Conservation (phyloP, 441 rosid genomes). For the Populus tomentosa region DNA sequence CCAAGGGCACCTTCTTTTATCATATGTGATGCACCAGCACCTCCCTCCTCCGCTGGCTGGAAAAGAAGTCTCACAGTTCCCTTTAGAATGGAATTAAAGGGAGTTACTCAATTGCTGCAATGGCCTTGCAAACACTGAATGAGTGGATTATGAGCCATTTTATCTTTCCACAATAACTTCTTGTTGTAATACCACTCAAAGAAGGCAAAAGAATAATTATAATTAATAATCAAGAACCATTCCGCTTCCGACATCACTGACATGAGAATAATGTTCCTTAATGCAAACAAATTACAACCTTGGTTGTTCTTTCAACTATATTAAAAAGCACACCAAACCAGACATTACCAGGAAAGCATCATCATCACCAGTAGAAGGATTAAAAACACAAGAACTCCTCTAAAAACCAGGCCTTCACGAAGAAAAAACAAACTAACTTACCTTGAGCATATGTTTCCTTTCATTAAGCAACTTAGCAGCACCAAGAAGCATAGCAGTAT, state of each 20-base stretch:
- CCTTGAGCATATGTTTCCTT: slow-evolving; percentile 57
- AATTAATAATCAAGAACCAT: not conserved
- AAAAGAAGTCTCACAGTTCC: slow-evolving; percentile 82
- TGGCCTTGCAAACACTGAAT: not conserved
- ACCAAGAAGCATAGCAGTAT: slow-evolving; percentile 81
- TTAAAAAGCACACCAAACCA: not conserved
- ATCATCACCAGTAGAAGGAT: not conserved
- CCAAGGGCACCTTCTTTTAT: slow-evolving; percentile 80
- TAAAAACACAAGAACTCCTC: not conserved
- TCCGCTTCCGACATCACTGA: not conserved
- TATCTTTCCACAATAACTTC: not conserved
- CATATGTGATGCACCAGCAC: slow-evolving; percentile 82
- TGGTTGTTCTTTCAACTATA: not conserved
- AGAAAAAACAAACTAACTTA: slow-evolving; percentile 15
- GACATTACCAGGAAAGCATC: not conserved
- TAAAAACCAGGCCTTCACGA: not conserved
- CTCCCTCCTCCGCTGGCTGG: slow-evolving; percentile 94
- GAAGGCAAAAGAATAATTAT: not conserved
- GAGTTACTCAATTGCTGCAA: not conserved
- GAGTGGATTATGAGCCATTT: not conserved
- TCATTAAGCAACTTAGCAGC: slow-evolving; percentile 80
- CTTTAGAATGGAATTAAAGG: slow-evolving; percentile 32
- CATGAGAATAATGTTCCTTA: not conserved
- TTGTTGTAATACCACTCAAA: not conserved
- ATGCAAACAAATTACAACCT: not conserved